These are phyloP conservation scores for Phylloporus rhodoxanthus DNA, from an alignment of 768 basidiomycete species.

Conservation along the genomic window DNA sequence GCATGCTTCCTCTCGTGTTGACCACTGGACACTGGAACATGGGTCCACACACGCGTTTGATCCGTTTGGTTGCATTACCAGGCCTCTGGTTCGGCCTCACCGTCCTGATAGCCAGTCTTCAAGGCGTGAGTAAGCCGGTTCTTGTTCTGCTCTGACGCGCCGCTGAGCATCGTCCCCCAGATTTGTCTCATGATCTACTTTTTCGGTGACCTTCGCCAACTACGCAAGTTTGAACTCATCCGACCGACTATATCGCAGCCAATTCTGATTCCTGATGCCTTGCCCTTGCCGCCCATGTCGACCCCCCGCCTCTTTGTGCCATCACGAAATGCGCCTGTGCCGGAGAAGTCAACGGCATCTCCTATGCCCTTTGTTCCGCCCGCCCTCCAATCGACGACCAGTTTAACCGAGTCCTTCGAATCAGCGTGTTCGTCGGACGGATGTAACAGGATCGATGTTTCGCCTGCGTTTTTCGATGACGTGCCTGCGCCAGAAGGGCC, in stretches of 20 bases:
- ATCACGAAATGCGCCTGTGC: neutral
- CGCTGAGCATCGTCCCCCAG: constrained; percentile 18
- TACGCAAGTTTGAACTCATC: constrained; percentile 72
- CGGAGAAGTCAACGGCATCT: constrained; percentile 2
- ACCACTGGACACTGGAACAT: constrained; percentile 33
- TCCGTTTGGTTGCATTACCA: constrained; percentile 54
- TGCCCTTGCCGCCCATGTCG: constrained; percentile 5
- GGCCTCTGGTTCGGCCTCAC: constrained; percentile 68
- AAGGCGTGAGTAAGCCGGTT: constrained; percentile 45
- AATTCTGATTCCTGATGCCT: constrained; percentile 16
- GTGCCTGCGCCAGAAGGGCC: constrained; percentile 42
- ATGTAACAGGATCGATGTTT: constrained; percentile 31
- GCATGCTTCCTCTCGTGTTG: constrained; percentile 49
- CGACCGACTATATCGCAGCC: constrained; percentile 58
- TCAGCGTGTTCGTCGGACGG: constrained; percentile 13
- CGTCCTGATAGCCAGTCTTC: constrained; percentile 53
- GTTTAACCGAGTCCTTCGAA: constrained; percentile 7
- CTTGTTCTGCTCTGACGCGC: neutral
- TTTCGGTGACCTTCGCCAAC: constrained; percentile 73
- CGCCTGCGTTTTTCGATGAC: constrained; percentile 41
- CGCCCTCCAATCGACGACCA: constrained; percentile 5
- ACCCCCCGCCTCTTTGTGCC: constrained; percentile 7
- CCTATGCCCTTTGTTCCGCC: neutral
- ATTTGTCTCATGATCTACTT: constrained; percentile 71
- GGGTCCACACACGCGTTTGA: constrained; percentile 40